Evolutionary conservation across 176 grass and related monocot genomes (phyloP).

Genomic region (Zizania latifolia): DNA sequence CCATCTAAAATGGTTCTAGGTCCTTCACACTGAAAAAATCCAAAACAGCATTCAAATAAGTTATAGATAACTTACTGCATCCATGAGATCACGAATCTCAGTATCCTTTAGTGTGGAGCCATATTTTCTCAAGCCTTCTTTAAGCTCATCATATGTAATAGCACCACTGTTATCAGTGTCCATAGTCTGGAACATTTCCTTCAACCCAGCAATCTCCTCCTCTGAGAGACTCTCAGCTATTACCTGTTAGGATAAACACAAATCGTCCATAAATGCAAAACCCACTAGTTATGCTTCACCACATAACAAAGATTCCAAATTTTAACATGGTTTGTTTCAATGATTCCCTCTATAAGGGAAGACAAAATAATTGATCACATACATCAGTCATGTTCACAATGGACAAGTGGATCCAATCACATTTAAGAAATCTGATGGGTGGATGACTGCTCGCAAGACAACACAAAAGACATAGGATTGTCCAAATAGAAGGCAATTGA

Average conservation of each 20-base stretch:
- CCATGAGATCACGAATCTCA: constrained; percentile 98
- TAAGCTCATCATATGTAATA: constrained; percentile 96
- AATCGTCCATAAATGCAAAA: constrained; percentile 17
- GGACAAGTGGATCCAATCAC: background rate
- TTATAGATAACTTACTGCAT: constrained; percentile 71
- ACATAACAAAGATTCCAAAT: background rate
- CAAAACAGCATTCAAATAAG: background rate
- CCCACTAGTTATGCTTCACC: background rate
- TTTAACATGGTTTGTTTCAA: background rate
- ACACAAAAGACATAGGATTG: background rate
- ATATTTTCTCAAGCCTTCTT: constrained; percentile 85
- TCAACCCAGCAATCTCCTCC: constrained; percentile 98
- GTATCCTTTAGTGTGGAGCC: constrained; percentile 97
- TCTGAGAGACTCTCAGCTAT: constrained; percentile 99
- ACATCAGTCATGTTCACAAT: background rate
- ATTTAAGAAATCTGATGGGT: background rate
- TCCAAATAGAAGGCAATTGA: background rate
- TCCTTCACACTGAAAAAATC: background rate
- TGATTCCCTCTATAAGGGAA: background rate
- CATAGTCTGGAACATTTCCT: constrained; percentile 98
- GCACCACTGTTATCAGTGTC: constrained; percentile 96
- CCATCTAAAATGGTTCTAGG: background rate
- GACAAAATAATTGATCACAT: background rate
- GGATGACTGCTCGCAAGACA: background rate
- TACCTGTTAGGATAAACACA: constrained; percentile 47